These are phyloP conservation scores for Aspergillus neoniger DNA, from an alignment of 2,329 filamentous ascomycete species.

Conservation along the genomic window DNA sequence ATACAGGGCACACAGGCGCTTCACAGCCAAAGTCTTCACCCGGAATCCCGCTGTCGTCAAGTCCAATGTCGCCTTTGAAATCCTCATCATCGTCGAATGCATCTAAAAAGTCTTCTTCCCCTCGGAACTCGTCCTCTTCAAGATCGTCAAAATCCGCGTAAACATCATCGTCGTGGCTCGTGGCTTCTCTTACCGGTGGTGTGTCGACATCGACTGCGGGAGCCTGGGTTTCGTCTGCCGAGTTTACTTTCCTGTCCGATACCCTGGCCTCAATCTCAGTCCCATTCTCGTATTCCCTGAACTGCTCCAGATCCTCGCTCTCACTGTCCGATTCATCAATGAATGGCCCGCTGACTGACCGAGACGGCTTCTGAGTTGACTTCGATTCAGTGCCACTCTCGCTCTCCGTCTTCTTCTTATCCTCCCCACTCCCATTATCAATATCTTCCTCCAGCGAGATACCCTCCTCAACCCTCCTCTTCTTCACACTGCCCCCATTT, in stretches of 20 bases:
- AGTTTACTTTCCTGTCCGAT: neutral
- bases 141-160: conserved; percentile 59
- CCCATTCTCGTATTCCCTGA: conserved; percentile 23
- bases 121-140: conserved; percentile 64
- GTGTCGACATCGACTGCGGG: conserved; percentile 21
- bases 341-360: conserved; percentile 38
- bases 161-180: conserved; percentile 50
- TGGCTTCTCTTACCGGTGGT: conserved; percentile 55
- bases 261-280: neutral
- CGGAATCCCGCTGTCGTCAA: conserved; percentile 16
- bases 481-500: conserved; percentile 33
- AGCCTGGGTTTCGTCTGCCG: conserved; percentile 19
- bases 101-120: conserved; percentile 64
- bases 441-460: neutral
- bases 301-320: conserved; percentile 44
- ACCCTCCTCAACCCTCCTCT: conserved; percentile 36
- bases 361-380: conserved; percentile 10
- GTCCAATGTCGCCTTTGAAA: conserved; percentile 37
- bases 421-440: neutral
- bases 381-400: neutral
- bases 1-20: conserved; percentile 70
- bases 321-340: conserved; percentile 58
- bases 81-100: conserved; percentile 57
- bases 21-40: conserved; percentile 19
- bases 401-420: neutral